Evolutionary conservation across 2,329 filamentous ascomycete species (phyloP), one percentile per base, ranked within the genome.

Genomic region (Aspergillus sp.): DNA sequence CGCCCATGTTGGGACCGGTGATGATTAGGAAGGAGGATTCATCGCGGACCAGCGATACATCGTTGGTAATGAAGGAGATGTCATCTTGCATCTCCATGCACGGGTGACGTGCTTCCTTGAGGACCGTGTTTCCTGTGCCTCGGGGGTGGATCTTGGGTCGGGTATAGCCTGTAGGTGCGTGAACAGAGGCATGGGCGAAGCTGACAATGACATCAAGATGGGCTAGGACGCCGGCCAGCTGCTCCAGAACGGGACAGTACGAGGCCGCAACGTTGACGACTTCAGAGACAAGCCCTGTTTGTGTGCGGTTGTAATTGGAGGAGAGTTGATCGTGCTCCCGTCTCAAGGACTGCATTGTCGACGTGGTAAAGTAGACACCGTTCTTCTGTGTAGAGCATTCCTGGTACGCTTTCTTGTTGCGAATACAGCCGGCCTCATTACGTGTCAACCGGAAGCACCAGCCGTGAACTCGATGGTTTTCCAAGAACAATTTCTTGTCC

Each of bases 81-180:
- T 99, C 95, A 68, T 99, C 96, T 76, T 99, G 95, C 85, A 97
- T 93, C 74, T 99, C 95, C 85, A 99, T 90, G 71, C 95, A 99
- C 0, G 96, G 96, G 71, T 99, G 95, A 11, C 96, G 89, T 2
- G 95, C 91, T 77, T 96, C 96, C 63, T 88, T 90, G n/a, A 99
- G 83, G 20, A 96, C 79, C 0, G 95, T 99, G 67, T 92, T 89
- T 3, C 93, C 95, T 47, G 90, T 86, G 26, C 93, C 95, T 32
- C 95, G 90, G 11, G 87, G 82, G 71, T 99, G 92, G 70, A 99
- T 93, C 71, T 85, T 96, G 4, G 95, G 95, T 22, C 93, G 86
- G 6, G 96, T 89, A 71, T 99, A 99, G 5, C 91, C 88, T 0
- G 89, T 91, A 1, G 95, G 95, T 0, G 96, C 95, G 71, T 98